Percentiles rank a stretch among this genome's conserved stretches.
These are phyloP conservation scores for Phialophora chinensis DNA, from an alignment of 2,329 filamentous ascomycete species.

Conservation along the genomic window DNA sequence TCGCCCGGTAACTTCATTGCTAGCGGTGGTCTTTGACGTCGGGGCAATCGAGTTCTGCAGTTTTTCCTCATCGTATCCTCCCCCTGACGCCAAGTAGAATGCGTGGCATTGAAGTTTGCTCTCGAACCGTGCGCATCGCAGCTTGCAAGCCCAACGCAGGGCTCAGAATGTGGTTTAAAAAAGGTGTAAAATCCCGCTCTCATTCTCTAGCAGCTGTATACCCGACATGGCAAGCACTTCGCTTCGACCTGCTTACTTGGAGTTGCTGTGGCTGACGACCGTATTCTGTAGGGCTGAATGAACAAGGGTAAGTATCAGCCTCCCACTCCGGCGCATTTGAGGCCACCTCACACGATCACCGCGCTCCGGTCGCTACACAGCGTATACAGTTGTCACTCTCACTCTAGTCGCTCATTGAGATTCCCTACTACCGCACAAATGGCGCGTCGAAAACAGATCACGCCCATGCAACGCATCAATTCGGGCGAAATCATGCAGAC, in stretches of 20 bases:
- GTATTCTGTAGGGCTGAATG: background rate
- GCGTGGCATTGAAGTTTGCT: too few species aligned
- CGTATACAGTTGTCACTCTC: background rate
- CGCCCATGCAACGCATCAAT: slow-evolving; percentile 67
- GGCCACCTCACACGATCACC: slow-evolving; percentile 6
- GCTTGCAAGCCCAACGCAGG: too few species aligned
- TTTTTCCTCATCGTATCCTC: background rate
- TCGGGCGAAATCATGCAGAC: slow-evolving; percentile 68
- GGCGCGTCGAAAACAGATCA: slow-evolving; percentile 73
- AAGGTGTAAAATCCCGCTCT: too few species aligned
- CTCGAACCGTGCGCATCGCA: too few species aligned
- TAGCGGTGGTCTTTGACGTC: background rate
- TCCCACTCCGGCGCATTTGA: background rate
- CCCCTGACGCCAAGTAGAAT: too few species aligned
- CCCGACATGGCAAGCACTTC: too few species aligned
- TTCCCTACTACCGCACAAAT: slow-evolving; percentile 50
- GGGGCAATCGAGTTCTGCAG: background rate
- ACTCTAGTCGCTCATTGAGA: slow-evolving; percentile 27
- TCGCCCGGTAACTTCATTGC: background rate
- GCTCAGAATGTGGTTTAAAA: too few species aligned
- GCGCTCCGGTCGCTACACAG: background rate
- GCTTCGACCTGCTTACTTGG: too few species aligned
- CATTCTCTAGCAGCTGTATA: too few species aligned
- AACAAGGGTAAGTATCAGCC: background rate
- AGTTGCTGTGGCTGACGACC: too few species aligned